These are phyloP conservation scores for Sclerotinia minor DNA, from an alignment of 2,329 filamentous ascomycete species.

Conservation along the genomic window DNA sequence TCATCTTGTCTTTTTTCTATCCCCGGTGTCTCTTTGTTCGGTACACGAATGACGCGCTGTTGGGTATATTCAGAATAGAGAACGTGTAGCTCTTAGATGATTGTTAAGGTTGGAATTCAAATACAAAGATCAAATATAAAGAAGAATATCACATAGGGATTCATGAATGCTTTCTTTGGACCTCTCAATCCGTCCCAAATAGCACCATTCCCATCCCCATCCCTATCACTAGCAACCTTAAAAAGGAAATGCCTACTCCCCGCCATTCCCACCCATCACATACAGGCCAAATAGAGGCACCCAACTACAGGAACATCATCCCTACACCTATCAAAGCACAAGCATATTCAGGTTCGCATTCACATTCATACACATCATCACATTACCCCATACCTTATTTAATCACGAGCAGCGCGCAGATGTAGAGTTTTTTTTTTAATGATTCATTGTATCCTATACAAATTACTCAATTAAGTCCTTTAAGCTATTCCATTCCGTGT, in stretches of 20 bases:
- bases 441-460: slow-evolving; percentile 8
- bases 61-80: not conserved
- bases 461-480: not conserved
- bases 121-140: not conserved
- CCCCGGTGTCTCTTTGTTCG: not conserved
- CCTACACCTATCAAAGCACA: too few species aligned
- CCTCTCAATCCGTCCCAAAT: too few species aligned
- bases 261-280: too few species aligned
- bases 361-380: too few species aligned
- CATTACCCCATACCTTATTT: not conserved
- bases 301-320: too few species aligned
- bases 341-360: too few species aligned
- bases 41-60: not conserved
- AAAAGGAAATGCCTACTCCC: too few species aligned
- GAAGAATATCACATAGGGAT: not conserved
- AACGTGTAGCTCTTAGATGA: not conserved
- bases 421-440: not conserved
- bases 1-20: not conserved
- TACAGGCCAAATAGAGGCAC: too few species aligned
- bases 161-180: not conserved
- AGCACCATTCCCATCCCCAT: too few species aligned
- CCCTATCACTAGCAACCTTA: too few species aligned
- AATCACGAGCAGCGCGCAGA: not conserved
- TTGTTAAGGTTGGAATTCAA: too few species aligned
- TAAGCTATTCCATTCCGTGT: not conserved